Conservation (phyloP, 2,329 filamentous ascomycete genomes). For the Alternaria ethzedia region DNA sequence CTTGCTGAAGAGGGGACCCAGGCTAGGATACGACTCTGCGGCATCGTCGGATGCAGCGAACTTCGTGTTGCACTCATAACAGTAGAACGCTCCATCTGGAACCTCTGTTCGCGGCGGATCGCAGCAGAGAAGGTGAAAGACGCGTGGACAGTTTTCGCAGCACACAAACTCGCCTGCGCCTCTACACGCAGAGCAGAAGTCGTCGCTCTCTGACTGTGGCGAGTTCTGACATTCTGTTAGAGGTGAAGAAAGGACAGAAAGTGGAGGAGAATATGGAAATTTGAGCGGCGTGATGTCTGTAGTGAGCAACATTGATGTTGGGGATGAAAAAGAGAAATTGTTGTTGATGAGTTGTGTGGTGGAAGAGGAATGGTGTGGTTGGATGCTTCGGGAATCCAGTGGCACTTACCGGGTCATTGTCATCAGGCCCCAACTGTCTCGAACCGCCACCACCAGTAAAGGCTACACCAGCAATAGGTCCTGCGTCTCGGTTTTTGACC, state of each 20-base stretch:
- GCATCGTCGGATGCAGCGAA: slow-evolving; percentile 34
- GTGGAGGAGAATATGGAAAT: slow-evolving; percentile 46
- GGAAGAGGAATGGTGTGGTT: slow-evolving; percentile 49
- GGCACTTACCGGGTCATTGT: slow-evolving; percentile 61
- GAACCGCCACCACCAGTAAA: slow-evolving; percentile 63
- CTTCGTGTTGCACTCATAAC: slow-evolving; percentile 59
- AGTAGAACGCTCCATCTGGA: slow-evolving; percentile 69
- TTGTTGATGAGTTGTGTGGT: slow-evolving; percentile 44
- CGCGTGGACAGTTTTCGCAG: slow-evolving; percentile 89
- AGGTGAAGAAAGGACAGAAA: slow-evolving; percentile 44
- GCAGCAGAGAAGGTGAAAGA: slow-evolving; percentile 89
- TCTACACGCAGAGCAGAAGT: slow-evolving; percentile 86
- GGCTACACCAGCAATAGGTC: slow-evolving; percentile 72
- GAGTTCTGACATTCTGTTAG: slow-evolving; percentile 51
- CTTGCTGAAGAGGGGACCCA: slow-evolving; percentile 69
- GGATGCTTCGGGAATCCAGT: slow-evolving; percentile 52
- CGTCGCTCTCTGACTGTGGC: slow-evolving; percentile 72
- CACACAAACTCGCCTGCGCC: slow-evolving; percentile 86
- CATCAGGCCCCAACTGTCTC: slow-evolving; percentile 65
- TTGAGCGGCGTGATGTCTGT: slow-evolving; percentile 35
- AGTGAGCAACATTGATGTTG: slow-evolving; percentile 44
- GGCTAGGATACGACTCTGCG: slow-evolving; percentile 27
- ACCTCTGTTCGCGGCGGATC: slow-evolving; percentile 68
- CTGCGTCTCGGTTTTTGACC: slow-evolving; percentile 72
- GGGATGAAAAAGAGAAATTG: slow-evolving; percentile 29